A percentile compares a stretch with the other conserved stretches of the same genome.
These are phyloP conservation scores for Camellia oleifera DNA, from an alignment of 179 eudicot species.

Conservation along the genomic window DNA sequence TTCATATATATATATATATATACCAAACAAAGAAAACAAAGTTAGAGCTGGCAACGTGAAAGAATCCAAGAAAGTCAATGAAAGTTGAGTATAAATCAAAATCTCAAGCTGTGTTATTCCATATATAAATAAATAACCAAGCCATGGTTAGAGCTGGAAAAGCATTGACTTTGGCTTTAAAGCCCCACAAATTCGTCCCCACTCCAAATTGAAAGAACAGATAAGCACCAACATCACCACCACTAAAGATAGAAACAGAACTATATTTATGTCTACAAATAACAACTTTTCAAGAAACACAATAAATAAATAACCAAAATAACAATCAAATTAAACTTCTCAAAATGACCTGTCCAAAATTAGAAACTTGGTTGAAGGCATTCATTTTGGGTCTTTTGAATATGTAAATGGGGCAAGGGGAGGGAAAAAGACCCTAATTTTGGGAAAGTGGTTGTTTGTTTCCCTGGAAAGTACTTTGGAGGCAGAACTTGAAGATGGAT, in stretches of 20 bases:
- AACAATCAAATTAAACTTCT: background rate
- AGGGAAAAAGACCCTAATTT: background rate
- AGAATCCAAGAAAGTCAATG: too few relatives aligned
- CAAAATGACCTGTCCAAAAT: background rate
- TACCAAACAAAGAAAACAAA: conserved; percentile 3
- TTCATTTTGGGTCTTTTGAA: background rate
- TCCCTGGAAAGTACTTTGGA: background rate
- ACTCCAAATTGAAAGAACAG: background rate
- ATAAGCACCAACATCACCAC: background rate
- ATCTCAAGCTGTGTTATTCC: too few relatives aligned
- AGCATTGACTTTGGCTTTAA: background rate
- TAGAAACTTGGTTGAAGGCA: background rate
- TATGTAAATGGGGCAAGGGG: background rate
- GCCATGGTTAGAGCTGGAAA: conserved; percentile 5
- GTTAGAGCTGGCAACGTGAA: too few relatives aligned
- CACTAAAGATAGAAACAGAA: background rate
- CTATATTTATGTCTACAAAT: background rate
- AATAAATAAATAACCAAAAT: background rate
- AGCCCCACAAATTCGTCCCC: background rate
- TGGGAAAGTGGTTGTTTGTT: background rate
- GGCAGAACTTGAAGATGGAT: background rate
- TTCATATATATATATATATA: background rate
- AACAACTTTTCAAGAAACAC: background rate
- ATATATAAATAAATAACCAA: background rate
- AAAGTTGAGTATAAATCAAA: too few relatives aligned